Base-by-base conservation (phyloP, 352 stramenopile species). In the Blastocystis sp. region DNA sequence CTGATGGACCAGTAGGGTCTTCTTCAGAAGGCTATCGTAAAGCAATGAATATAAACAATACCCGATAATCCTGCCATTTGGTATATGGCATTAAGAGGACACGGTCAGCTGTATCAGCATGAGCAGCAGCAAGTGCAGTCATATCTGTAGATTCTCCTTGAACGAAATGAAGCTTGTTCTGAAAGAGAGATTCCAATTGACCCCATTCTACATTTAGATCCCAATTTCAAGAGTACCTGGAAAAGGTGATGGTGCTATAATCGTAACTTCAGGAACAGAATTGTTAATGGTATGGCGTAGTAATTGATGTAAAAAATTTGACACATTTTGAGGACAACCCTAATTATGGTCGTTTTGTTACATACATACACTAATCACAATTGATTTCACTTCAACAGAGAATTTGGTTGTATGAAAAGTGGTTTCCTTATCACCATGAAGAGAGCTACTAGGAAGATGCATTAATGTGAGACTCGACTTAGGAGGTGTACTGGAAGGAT, bases 11-110 rank as follows among this genome's bases (percentile, higher is more conserved):
- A 19, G 24, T 54, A 32, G 24, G 24, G 6, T 80, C 35, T 42
- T 63, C 49, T 32, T 27, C 21, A 59, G 69, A 59, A 21, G 69
- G 69, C 69, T 80, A 63, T 27, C 1, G 21, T 39, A 24, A 49
- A 27, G 32, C 39, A 6, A n/a, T 42, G 49, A 39, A 54, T 46
- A 2, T 42, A 46, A 35, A 19, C 21, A n/a, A 19, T 37, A 80
- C 69, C 21, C 43, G 12, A 21, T 80, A 80, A 39, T 80, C 69
- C 43, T 80, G 69, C 69, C 69, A 80, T 16, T 51, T 27, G 12
- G n/a, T 43, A 54, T 80, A 80, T 14, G 69, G 69, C 69, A 80
- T 80, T 32, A 80, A 14, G 16, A 80, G 51, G 14, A 80, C 46
- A 2, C 69, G 69, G 21, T 80, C 69, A 19, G 69, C 69, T 9